Percentiles rank a stretch among this genome's conserved stretches.
phyloP scores from a whole-genome alignment of 768 basidiomycete species.

The Amanita molliuscula region DNA sequence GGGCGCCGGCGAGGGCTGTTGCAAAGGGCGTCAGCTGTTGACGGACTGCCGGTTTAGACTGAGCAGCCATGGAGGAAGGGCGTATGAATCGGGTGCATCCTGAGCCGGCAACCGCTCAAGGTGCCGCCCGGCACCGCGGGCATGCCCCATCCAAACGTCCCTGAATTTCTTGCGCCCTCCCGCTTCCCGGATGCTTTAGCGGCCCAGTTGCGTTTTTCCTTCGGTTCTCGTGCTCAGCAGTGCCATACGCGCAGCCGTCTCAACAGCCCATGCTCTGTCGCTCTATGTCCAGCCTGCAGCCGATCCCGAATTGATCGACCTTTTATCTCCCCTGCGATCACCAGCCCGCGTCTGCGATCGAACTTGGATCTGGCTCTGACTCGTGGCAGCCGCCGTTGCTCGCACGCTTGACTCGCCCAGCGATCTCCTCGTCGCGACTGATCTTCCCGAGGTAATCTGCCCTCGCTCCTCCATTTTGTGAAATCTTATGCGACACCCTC shows the following conservation, averaged over 20 bases:
- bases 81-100: conserved; percentile 5
- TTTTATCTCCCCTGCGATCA: conserved; percentile 20
- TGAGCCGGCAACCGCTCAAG: not conserved
- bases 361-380: conserved; percentile 72
- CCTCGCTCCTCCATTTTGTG: too few species aligned
- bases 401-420: conserved; percentile 23
- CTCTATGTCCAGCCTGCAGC: conserved; percentile 37
- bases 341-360: conserved; percentile 35
- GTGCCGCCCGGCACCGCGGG: not conserved
- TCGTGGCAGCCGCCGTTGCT: conserved; percentile 39
- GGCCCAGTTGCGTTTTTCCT: conserved; percentile 9
- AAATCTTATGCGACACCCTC: not conserved
- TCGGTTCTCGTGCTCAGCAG: conserved; percentile 33
- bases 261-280: conserved; percentile 37
- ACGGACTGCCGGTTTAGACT: conserved; percentile 51
- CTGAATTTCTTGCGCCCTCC: conserved; percentile 23
- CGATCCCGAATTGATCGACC: conserved; percentile 41
- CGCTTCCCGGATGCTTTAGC: conserved; percentile 7
- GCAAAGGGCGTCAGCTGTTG: conserved; percentile 78
- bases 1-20: conserved; percentile 83
- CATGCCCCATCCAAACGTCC: conserved; percentile 27
- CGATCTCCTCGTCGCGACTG: conserved; percentile 52
- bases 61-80: conserved; percentile 29
- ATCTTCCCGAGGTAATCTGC: conserved; percentile 59
- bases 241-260: conserved; percentile 42